These are phyloP conservation scores for Chrysanthemum makinoi DNA, from an alignment of 129 eudicot species.

Conservation along the genomic window DNA sequence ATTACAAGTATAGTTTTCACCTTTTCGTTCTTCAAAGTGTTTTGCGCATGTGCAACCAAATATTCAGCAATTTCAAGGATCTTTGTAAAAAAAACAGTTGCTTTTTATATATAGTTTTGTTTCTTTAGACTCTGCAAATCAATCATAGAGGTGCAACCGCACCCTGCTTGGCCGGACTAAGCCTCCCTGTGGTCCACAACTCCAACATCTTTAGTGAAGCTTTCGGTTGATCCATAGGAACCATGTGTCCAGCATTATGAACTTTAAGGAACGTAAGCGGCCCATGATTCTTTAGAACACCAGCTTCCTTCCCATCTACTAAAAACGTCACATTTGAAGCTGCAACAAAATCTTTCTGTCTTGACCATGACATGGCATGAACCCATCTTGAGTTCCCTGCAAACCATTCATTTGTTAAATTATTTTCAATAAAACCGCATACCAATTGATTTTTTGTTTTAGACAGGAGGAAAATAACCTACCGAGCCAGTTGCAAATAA, in stretches of 20 bases:
- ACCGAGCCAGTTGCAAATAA: conserved; percentile 97
- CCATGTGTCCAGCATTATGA: conserved; percentile 78
- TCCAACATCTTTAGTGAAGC: conserved; percentile 63
- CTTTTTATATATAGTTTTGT: background rate
- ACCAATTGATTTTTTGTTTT: background rate
- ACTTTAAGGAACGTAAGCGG: conserved; percentile 59
- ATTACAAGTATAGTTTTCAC: conserved; percentile 22
- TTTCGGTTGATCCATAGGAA: conserved; percentile 85
- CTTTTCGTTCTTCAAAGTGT: background rate
- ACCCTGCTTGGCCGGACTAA: conserved; percentile 19
- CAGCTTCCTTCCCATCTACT: conserved; percentile 54
- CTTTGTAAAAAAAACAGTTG: background rate
- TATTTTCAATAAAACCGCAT: background rate
- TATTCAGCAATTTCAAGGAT: conserved; percentile 10
- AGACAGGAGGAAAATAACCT: background rate
- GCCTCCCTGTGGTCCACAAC: conserved; percentile 58
- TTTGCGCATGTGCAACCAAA: conserved; percentile 17
- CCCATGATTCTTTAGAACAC: conserved; percentile 46
- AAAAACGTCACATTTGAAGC: conserved; percentile 46
- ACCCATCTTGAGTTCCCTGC: conserved; percentile 83
- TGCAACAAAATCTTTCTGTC: conserved; percentile 45
- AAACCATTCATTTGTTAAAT: background rate
- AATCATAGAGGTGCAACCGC: conserved; percentile 19
- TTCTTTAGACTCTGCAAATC: background rate
- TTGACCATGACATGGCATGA: conserved; percentile 76